phyloP scores from a whole-genome alignment of 2,329 filamentous ascomycete species.

The Xenoacremonium recifei region DNA sequence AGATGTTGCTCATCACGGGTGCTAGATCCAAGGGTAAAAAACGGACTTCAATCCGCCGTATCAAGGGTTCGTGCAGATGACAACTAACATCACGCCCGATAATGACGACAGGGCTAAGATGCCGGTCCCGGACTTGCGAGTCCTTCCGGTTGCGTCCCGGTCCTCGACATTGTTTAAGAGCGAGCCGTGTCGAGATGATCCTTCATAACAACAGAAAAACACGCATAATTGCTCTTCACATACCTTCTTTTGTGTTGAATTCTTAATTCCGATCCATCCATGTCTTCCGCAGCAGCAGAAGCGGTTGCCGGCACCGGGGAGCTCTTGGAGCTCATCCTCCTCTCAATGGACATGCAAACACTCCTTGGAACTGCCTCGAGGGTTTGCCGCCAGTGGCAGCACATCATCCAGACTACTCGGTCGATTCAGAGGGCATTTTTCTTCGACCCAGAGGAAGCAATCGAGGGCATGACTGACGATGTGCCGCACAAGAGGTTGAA shows the following conservation, averaged over 20 bases:
- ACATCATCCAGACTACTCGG: neutral
- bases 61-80: neutral
- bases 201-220: too few species aligned
- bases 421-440: neutral
- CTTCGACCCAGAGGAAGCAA: neutral
- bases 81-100: neutral
- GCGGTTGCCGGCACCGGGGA: neutral
- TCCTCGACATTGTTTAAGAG: neutral
- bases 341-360: neutral
- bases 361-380: neutral
- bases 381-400: neutral
- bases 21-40: neutral
- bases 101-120: neutral
- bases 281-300: neutral
- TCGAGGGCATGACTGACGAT: neutral
- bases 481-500: neutral
- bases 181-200: too few species aligned
- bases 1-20: neutral
- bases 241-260: too few species aligned
- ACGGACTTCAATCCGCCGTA: neutral
- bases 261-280: neutral
- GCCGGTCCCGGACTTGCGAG: neutral
- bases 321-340: neutral
- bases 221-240: too few species aligned
- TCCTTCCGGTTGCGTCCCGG: neutral